Evolutionary conservation across 306 rosid genomes (phyloP).

Genomic region (Medicago arabica): DNA sequence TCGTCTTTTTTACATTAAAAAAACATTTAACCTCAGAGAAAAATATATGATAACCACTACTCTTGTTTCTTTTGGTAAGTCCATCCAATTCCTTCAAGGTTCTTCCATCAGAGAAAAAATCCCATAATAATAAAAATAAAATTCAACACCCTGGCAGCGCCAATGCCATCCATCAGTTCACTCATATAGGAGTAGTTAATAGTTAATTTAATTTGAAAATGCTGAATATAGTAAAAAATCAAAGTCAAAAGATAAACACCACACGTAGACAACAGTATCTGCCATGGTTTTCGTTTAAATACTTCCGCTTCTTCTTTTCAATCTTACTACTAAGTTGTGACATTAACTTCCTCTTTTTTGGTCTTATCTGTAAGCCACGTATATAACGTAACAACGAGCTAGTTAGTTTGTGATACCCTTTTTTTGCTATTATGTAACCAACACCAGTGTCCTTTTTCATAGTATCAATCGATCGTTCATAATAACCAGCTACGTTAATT

Average conservation of each 20-base stretch:
- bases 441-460: background rate
- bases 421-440: background rate
- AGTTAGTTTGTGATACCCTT: background rate
- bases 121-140: background rate
- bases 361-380: background rate
- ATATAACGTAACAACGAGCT: background rate
- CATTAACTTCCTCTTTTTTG: background rate
- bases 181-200: background rate
- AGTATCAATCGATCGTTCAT: background rate
- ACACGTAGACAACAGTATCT: background rate
- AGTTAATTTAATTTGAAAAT: background rate
- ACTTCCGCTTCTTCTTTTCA: background rate
- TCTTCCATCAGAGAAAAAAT: too few relatives aligned
- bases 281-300: slow-evolving; percentile 15
- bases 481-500: background rate
- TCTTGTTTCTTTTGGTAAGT: too few relatives aligned
- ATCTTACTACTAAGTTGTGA: background rate
- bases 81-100: too few relatives aligned
- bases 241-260: background rate
- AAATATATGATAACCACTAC: too few relatives aligned
- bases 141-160: background rate
- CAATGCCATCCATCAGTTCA: background rate
- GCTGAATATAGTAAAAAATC: slow-evolving; percentile 7
- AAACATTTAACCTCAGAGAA: too few relatives aligned
- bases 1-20: too few relatives aligned